Evolutionary conservation across 306 rosid species (phyloP).

Genomic region (Prunus armeniaca): DNA sequence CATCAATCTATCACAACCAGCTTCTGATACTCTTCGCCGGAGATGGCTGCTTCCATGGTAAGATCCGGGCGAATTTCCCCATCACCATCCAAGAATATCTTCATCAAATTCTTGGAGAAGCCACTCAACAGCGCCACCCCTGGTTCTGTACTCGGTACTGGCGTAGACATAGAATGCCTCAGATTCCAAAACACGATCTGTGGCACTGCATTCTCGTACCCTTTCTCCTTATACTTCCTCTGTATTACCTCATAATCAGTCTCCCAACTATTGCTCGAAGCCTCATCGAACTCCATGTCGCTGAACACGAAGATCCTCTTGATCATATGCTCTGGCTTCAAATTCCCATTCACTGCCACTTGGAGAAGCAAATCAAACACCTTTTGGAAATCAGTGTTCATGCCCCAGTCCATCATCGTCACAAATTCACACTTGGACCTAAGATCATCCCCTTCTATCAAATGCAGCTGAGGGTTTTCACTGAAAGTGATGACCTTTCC

Average conservation of each 20-base stretch:
- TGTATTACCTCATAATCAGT: constrained; percentile 55
- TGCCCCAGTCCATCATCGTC: no score
- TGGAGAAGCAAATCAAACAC: constrained; percentile 38
- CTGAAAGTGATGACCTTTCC: constrained; percentile 41
- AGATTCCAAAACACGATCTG: constrained; percentile 70
- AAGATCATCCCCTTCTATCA: no score
- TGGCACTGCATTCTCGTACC: no score
- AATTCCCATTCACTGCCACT: constrained; percentile 28
- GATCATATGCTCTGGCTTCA: constrained; percentile 29
- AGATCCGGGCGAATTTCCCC: constrained; percentile 29
- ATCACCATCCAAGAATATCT: constrained; percentile 42
- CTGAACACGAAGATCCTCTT: background rate
- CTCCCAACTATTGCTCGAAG: constrained; percentile 41
- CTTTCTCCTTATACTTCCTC: constrained; percentile 33
- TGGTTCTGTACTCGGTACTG: constrained; percentile 35
- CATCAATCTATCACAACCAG: constrained; percentile 39
- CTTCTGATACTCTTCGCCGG: constrained; percentile 42
- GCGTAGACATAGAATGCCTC: constrained; percentile 52
- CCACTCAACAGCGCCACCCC: constrained; percentile 73
- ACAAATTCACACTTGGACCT: no score
- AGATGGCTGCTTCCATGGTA: constrained; percentile 48
- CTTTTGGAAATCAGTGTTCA: constrained; percentile 33
- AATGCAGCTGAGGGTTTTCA: constrained; percentile 23
- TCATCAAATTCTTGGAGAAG: constrained; percentile 64
- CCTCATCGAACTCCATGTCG: constrained; percentile 47